Percentiles rank a stretch among this genome's conserved stretches.
These are phyloP conservation scores for Saturnispora silvae DNA, from an alignment of 805 yeast genomes.

Conservation along the genomic window DNA sequence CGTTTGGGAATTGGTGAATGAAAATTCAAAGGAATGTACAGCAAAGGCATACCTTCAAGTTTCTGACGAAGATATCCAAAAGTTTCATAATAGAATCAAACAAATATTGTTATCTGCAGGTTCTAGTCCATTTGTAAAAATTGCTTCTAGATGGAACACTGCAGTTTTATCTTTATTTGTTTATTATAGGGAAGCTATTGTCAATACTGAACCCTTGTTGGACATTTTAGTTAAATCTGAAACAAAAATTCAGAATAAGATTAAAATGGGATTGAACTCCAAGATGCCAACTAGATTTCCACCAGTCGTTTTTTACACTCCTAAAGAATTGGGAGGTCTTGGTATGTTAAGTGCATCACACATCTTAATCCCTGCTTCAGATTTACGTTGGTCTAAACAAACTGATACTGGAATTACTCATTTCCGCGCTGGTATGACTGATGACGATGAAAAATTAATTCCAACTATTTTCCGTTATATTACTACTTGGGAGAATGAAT, in stretches of 20 bases:
- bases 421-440: slow-evolving; percentile 88
- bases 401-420: slow-evolving; percentile 92
- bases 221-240: slow-evolving; percentile 85
- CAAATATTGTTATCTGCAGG: slow-evolving; percentile 94
- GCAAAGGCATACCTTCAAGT: slow-evolving; percentile 85
- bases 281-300: slow-evolving; percentile 99
- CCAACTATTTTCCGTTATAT: slow-evolving; percentile 92
- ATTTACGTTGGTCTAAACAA: slow-evolving; percentile 81
- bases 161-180: slow-evolving; percentile 78
- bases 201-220: slow-evolving; percentile 65
- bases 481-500: slow-evolving; percentile 95
- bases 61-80: slow-evolving; percentile 65
- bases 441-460: slow-evolving; percentile 66
- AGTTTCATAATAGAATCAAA: slow-evolving; percentile 73
- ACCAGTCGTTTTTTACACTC: slow-evolving; percentile 96
- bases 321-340: slow-evolving; percentile 92
- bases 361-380: slow-evolving; percentile 87
- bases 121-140: slow-evolving; percentile 86
- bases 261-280: slow-evolving; percentile 88
- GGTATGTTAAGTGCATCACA: slow-evolving; percentile 98
- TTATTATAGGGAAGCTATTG: slow-evolving; percentile 87
- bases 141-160: slow-evolving; percentile 94
- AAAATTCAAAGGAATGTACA: slow-evolving; percentile 67
- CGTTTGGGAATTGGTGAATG: slow-evolving; percentile 79
- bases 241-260: slow-evolving; percentile 86